Base-by-base conservation (phyloP, 2,329 filamentous ascomycete genomes). In the Phialocephala subalpina region DNA sequence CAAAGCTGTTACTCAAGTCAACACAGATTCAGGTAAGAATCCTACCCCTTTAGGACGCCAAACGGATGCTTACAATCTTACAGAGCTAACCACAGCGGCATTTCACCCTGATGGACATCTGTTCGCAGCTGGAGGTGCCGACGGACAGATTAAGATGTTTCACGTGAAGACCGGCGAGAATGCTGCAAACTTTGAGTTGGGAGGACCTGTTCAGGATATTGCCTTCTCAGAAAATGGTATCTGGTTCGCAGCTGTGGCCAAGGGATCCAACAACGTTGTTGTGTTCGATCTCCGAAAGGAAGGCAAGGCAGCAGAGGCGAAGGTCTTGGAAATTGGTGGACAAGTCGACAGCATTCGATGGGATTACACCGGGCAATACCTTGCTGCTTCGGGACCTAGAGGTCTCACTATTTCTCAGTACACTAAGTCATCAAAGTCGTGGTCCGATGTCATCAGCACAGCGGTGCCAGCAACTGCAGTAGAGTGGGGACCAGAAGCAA, bases 81-180 rank as follows among this genome's bases (percentile, higher is more conserved):
- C 55, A 78, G 76, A 74, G 70, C 70, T 78, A 18, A 92, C 91
- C 1, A 87, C 90, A 59, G 92, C 90, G 69, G 87, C 91, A 38
- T 98, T 99, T 85, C 96, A 99, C 77, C 96, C 97, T 7, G 96
- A 99, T 76, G 96, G 96, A n/a, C 93, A 97, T 77, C 85, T 99
- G 6, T 88, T 98, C 73, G 95, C 93, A 45, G 92, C 91, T 2
- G 96, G 95, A 69, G 92, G 91, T n/a, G 82, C 82, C 11, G 85
- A 91, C 58, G 93, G 93, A 53, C 89, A 93, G 65, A 91, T 99
- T 77, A 93, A 94, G 78, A 87, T 99, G 61, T 98, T 92, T 80
- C 92, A 97, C 79, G 90, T 94, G 72, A 94, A 92, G 78, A 92
- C 87, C 0, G 91, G 94, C 42, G 87, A 90, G 67, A 86, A 89